phyloP scores from a whole-genome alignment of 345 rosid species.

The Citrus hindsii region DNA sequence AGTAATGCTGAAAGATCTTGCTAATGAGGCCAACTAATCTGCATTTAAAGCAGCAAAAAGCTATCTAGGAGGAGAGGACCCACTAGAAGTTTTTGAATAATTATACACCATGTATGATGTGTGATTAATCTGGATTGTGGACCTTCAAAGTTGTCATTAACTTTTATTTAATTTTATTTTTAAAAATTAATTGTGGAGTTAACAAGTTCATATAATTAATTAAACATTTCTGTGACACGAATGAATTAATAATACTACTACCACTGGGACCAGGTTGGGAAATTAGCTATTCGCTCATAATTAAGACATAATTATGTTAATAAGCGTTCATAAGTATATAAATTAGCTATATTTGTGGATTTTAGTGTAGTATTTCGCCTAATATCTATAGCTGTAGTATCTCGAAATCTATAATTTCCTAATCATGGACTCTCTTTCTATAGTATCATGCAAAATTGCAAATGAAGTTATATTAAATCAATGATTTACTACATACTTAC shows the following conservation, averaged over 20 bases:
- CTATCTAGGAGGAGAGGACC: slow-evolving; percentile 17
- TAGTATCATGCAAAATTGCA: neutral
- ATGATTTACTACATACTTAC: neutral
- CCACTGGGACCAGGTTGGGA: neutral
- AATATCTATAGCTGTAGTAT: neutral
- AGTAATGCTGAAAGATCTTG: neutral
- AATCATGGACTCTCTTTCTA: neutral
- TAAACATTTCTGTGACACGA: slow-evolving; percentile 1
- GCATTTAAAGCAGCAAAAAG: slow-evolving; percentile 17
- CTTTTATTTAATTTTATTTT: slow-evolving; percentile 15
- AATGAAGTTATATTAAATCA: neutral
- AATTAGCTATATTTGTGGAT: neutral
- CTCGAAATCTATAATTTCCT: neutral
- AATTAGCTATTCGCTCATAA: neutral
- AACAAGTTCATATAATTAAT: slow-evolving; percentile 11
- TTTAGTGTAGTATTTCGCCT: neutral
- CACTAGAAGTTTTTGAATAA: slow-evolving; percentile 12
- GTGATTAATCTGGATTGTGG: slow-evolving; percentile 27
- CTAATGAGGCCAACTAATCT: slow-evolving; percentile 13
- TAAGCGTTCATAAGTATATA: neutral
- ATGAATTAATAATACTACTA: neutral
- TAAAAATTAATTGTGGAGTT: slow-evolving; percentile 9
- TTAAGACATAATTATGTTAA: slow-evolving; percentile 1
- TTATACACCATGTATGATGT: slow-evolving; percentile 13
- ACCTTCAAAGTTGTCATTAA: slow-evolving; percentile 27